These are phyloP conservation scores for Naematelia aurantialba DNA, from an alignment of 768 basidiomycete species.

Conservation along the genomic window DNA sequence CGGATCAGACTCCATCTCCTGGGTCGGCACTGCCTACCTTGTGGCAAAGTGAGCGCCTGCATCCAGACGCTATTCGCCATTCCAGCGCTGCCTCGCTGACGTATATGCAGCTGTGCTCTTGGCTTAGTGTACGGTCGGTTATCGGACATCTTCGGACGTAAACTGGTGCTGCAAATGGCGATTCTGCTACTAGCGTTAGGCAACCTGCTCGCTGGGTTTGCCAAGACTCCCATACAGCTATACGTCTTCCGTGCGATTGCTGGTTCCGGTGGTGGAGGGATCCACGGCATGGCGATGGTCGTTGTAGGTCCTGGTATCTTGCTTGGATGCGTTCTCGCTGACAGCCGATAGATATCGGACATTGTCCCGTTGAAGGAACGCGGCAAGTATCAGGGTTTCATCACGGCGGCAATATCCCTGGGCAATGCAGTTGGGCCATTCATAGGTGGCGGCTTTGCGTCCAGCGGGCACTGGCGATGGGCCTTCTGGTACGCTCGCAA, in stretches of 20 bases:
- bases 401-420: slow-evolving; percentile 16
- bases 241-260: slow-evolving; percentile 67
- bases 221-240: slow-evolving; percentile 58
- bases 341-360: slow-evolving; percentile 2
- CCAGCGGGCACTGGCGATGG: slow-evolving; percentile 1
- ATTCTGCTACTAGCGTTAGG: slow-evolving; percentile 35
- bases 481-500: not conserved
- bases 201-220: slow-evolving; percentile 42
- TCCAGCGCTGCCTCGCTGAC: slow-evolving; percentile 8
- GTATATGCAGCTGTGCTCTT: slow-evolving; percentile 30
- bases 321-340: not conserved
- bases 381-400: slow-evolving; percentile 10
- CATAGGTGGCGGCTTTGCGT: slow-evolving; percentile 2
- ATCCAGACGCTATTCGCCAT: not conserved
- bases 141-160: slow-evolving; percentile 38
- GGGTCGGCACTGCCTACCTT: slow-evolving; percentile 45
- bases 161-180: slow-evolving; percentile 29
- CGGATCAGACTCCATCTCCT: slow-evolving; percentile 34
- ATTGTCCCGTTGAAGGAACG: slow-evolving; percentile 4
- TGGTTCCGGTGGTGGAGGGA: slow-evolving; percentile 68
- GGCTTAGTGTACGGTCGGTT: slow-evolving; percentile 35
- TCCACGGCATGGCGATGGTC: slow-evolving; percentile 67
- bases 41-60: slow-evolving; percentile 35
- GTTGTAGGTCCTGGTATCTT: slow-evolving; percentile 43
- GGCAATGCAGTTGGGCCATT: slow-evolving; percentile 11